Base-by-base conservation (phyloP, 352 stramenopile genomes). In the Globisporangium nunn region DNA sequence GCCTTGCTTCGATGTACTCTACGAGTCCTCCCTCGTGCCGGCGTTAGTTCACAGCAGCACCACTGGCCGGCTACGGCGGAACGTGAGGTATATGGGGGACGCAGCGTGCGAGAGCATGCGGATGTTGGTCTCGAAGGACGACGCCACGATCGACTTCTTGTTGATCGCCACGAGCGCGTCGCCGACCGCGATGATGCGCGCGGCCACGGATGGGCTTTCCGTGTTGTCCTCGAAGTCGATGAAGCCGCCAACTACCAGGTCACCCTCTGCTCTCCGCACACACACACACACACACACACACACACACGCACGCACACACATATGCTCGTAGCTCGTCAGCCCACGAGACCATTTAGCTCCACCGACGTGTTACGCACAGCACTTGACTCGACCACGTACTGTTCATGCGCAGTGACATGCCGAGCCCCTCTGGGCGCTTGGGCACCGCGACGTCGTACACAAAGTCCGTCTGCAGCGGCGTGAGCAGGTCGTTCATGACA, bases 361-460 rank as follows among this genome's bases (percentile, higher is more conserved):
- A 43, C 37, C 6, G 33, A 37, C 33, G 17, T 8, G 0, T n/a
- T n/a, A n/a, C n/a, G n/a, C n/a, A n/a, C n/a, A n/a, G n/a, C n/a
- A n/a, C n/a, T n/a, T n/a, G 14, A 51, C 2, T 28, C 0, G 17
- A 33, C 0, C 17, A 78, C 82, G 68, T 71, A 92, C 82, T 81
- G 58, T 88, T 67, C 80, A 93, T 93, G n/a, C 82, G 80, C 1
- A 93, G 71, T 52, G 82, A 93, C 82, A 93, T 93, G 63, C 82
- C 82, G 30, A 93, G 70, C 39, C 82, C 82, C 30, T 93, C 82
- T 23, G 67, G 63, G 33, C 82, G 82, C 67, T 93, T 93, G 54
- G 82, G 82, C 57, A 93, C 67, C 8, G 81, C 82, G 33, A 93
- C 70, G 55, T 93, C 82, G 61, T 93, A 93, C 40, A 88, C 80